Evolutionary conservation across 2,329 filamentous ascomycete genomes (phyloP).

Genomic region (Aureobasidium sp.): DNA sequence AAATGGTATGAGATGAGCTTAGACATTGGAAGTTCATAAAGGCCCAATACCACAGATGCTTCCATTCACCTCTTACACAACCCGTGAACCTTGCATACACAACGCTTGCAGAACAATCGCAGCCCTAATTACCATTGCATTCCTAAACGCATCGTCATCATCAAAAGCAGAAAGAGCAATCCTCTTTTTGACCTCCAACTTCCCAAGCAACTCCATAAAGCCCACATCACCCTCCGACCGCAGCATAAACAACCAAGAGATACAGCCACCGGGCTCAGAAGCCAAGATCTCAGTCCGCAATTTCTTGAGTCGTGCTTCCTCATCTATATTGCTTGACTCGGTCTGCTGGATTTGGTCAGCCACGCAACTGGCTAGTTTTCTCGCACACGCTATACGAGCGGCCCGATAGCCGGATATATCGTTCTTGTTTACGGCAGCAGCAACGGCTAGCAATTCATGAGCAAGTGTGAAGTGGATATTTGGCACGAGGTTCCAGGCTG

Average conservation of each 20-base stretch:
- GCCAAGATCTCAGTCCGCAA: neutral
- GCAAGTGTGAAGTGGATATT: neutral
- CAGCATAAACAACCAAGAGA: conserved; percentile 4
- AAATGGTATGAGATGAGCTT: too few species aligned
- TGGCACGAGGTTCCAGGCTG: neutral
- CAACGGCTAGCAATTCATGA: neutral
- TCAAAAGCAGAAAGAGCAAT: neutral
- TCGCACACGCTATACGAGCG: neutral
- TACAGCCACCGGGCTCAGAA: neutral
- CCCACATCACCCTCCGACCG: neutral
- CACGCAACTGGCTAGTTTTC: neutral
- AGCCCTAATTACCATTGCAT: neutral
- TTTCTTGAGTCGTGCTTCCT: neutral
- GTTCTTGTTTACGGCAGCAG: neutral
- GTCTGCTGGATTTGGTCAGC: neutral
- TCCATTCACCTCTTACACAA: neutral
- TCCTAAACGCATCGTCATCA: neutral
- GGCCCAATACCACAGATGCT: neutral
- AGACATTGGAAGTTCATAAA: too few species aligned
- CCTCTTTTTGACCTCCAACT: neutral
- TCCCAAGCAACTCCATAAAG: neutral
- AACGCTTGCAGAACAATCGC: neutral
- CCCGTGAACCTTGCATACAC: neutral
- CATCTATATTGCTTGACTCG: neutral
- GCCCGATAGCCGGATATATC: neutral